A percentile compares a stretch with the other conserved stretches of the same genome.
Evolutionary conservation across 1,139 yeast genomes (phyloP).

Genomic region (Magnusiomyces suaveolens): DNA sequence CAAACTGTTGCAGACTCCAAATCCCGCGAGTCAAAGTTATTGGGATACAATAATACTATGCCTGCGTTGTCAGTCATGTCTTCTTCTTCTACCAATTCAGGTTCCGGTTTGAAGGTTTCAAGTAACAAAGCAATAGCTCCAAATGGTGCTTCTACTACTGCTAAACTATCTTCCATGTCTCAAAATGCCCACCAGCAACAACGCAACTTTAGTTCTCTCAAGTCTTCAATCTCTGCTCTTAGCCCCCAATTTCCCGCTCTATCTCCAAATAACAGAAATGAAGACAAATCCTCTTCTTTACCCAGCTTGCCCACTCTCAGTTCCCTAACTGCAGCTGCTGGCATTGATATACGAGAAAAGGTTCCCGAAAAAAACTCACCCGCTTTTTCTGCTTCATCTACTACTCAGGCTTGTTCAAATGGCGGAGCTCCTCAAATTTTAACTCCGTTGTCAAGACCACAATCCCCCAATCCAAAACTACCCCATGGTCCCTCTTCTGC

Average conservation of each 20-base stretch:
- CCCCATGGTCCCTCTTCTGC: not conserved
- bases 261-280: conserved; percentile 6
- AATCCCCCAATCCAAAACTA: conserved; percentile 14
- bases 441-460: conserved; percentile 27
- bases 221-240: not conserved
- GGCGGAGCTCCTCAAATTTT: conserved; percentile 18
- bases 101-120: not conserved
- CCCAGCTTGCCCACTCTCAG: conserved; percentile 12
- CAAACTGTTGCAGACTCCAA: conserved; percentile 1
- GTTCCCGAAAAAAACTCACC: not conserved
- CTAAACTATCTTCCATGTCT: not conserved
- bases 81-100: not conserved
- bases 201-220: conserved; percentile 1
- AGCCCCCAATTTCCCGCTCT: conserved; percentile 9
- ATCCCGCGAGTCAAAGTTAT: not conserved
- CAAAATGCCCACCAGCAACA: conserved; percentile 7
- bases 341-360: conserved; percentile 11
- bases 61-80: conserved; percentile 2
- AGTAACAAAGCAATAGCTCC: not conserved
- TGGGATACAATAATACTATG: not conserved
- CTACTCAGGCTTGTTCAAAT: not conserved
- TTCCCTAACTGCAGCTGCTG: conserved; percentile 14
- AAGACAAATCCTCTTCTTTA: not conserved
- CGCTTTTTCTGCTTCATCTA: conserved; percentile 8
- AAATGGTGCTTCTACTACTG: not conserved